These are phyloP conservation scores for Paracamarosporium sp. DNA, from an alignment of 2,329 filamentous ascomycete species.

Conservation along the genomic window DNA sequence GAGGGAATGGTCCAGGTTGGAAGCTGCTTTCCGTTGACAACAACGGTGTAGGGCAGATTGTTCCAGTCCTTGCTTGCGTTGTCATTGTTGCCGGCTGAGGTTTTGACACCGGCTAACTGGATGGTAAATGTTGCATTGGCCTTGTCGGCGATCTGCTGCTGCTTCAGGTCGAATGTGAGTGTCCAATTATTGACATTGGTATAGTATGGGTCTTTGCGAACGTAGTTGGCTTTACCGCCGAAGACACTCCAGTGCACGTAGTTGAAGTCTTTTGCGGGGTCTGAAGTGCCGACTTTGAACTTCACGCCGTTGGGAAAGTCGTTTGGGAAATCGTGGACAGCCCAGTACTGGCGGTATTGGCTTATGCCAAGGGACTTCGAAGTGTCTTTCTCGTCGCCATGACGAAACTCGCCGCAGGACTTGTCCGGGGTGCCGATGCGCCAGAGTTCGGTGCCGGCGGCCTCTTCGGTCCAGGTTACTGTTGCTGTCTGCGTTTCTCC, in stretches of 20 bases:
- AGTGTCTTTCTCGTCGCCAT: slow-evolving; percentile 62
- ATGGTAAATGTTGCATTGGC: slow-evolving; percentile 65
- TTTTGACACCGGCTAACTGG: slow-evolving; percentile 68
- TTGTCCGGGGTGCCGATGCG: slow-evolving; percentile 69
- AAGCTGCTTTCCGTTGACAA: slow-evolving; percentile 53
- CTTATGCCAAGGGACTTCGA: slow-evolving; percentile 56
- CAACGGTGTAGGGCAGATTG: slow-evolving; percentile 61
- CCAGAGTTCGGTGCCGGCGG: slow-evolving; percentile 65
- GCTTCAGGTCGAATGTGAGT: slow-evolving; percentile 20
- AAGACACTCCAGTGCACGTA: slow-evolving; percentile 72
- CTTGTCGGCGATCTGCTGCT: slow-evolving; percentile 47
- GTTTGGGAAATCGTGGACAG: slow-evolving; percentile 62
- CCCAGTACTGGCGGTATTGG: slow-evolving; percentile 68
- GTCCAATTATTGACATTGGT: slow-evolving; percentile 35
- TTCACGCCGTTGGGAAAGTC: slow-evolving; percentile 67
- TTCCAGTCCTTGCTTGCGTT: slow-evolving; percentile 61
- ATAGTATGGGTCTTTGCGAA: slow-evolving; percentile 53
- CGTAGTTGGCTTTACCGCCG: slow-evolving; percentile 60
- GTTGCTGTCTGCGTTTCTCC: slow-evolving; percentile 46
- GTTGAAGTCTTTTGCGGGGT: slow-evolving; percentile 61
- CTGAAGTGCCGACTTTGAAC: slow-evolving; percentile 63
- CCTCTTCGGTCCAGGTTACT: slow-evolving; percentile 62
- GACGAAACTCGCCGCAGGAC: slow-evolving; percentile 65
- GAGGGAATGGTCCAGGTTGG: slow-evolving; percentile 66
- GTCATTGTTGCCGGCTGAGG: slow-evolving; percentile 67